Evolutionary conservation across 1,284 basidiomycete genomes (phyloP), one percentile per base, ranked within the genome.

Genomic region (Ustilago bromivora): DNA sequence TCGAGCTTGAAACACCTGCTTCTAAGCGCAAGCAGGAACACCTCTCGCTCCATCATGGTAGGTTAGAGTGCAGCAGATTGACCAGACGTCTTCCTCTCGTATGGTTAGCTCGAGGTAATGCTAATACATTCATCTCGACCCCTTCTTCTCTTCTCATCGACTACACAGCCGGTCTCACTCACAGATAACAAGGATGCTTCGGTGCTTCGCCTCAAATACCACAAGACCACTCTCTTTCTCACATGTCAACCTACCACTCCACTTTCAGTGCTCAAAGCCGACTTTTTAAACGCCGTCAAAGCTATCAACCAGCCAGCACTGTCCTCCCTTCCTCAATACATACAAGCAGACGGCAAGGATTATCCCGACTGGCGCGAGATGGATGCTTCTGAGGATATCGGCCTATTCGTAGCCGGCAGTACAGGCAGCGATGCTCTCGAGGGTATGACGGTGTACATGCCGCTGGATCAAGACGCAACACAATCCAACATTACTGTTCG

Each of bases 151-250:
- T 38, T 56, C 19, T 35, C 54, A 6, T 23, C 31, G 23, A 46
- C 19, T 19, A 17, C n/a, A 12, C 46, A 73, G 71, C 71, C 71
- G 2, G 66, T 46, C 43, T 74, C 66, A 2, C 56, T 71, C 12
- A 56, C 63, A 28, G 63, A 73, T 31, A 55, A 35, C 57, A 77
- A 77, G 58, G 75, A 77, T 40, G 57, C 71, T 12, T 57, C 67
- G n/a, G 67, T 73, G 57, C 46, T 77, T 19, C 75, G 75, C 17
- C 54, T 77, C 57, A 77, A 77, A 38, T 77, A 73, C 43, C 67
- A 72, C 66, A 77, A 73, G 52, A 65, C 66, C 4, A 77, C 75
- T 10, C 63, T 77, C 46, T 77, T 77, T 46, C 19, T 77, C 12
- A 46, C 75, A 43, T 72, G 70, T 46, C 62, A 60, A n/a, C 75